Conservation (phyloP, 352 stramenopile genomes). For the Phytophthora melonis region DNA sequence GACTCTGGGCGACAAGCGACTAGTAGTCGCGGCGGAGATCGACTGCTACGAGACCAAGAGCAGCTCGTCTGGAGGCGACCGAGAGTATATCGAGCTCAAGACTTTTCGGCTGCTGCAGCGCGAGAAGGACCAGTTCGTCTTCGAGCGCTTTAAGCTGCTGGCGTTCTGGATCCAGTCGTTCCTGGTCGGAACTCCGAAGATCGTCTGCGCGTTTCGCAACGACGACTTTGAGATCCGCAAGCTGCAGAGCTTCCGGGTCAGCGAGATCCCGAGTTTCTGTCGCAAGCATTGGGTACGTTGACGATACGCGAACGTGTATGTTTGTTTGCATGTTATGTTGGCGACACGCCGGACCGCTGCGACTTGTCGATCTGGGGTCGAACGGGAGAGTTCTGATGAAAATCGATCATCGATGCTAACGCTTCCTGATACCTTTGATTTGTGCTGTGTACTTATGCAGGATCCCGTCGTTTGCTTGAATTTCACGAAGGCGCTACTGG, state of each 20-base stretch:
- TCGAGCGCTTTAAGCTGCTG: constrained; percentile 83
- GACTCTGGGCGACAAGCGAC: constrained; percentile 54
- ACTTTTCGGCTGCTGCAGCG: constrained; percentile 64
- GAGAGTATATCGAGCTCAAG: constrained; percentile 76
- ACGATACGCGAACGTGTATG: not conserved
- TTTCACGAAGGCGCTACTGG: constrained; percentile 70
- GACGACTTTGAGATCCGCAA: constrained; percentile 71
- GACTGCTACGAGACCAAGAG: constrained; percentile 58
- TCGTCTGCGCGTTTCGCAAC: constrained; percentile 79
- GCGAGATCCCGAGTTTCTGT: constrained; percentile 68
- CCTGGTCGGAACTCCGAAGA: constrained; percentile 71
- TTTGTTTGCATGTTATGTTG: constrained; percentile 7
- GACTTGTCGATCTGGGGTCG: constrained; percentile 21
- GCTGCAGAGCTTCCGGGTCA: constrained; percentile 71
- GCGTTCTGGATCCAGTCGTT: constrained; percentile 91
- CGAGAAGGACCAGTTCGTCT: constrained; percentile 75
- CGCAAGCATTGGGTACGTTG: constrained; percentile 75
- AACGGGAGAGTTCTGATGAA: not conserved
- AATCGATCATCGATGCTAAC: constrained; percentile 22
- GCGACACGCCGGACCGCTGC: constrained; percentile 4
- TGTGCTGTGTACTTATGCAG: constrained; percentile 17
- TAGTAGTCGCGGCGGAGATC: constrained; percentile 74
- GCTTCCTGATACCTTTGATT: constrained; percentile 17
- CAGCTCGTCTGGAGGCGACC: not conserved
- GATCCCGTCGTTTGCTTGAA: constrained; percentile 70